phyloP scores from a whole-genome alignment of 352 stramenopile genomes.

The Thalassiosira livingstoniorum region DNA sequence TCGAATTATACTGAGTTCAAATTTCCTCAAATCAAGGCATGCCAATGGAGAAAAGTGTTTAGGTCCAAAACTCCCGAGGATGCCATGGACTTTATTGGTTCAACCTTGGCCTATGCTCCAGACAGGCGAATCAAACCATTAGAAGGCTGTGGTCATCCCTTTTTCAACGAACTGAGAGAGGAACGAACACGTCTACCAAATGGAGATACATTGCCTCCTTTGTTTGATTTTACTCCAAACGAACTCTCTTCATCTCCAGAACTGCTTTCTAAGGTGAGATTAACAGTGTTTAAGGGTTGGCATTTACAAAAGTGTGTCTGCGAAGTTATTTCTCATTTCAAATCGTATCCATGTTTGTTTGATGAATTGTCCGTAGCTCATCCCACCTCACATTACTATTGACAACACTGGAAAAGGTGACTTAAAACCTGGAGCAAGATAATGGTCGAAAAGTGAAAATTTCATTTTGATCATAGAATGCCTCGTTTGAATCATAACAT shows the following conservation, averaged over 20 bases:
- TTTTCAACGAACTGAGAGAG: slow-evolving; percentile 98
- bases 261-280: slow-evolving; percentile 71
- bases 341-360: background rate
- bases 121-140: slow-evolving; percentile 88
- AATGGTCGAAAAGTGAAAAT: too few species aligned
- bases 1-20: slow-evolving; percentile 99
- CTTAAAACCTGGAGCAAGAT: slow-evolving; percentile 30
- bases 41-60: slow-evolving; percentile 98
- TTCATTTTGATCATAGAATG: too few species aligned
- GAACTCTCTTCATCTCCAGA: slow-evolving; percentile 67
- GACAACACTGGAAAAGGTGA: slow-evolving; percentile 22
- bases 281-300: background rate
- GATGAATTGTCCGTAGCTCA: slow-evolving; percentile 11
- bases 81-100: slow-evolving; percentile 96
- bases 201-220: slow-evolving; percentile 73
- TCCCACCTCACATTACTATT: slow-evolving; percentile 34
- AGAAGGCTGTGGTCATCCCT: slow-evolving; percentile 91
- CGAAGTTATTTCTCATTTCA: background rate
- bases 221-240: slow-evolving; percentile 94
- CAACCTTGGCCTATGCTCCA: slow-evolving; percentile 98
- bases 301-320: background rate
- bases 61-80: slow-evolving; percentile 93
- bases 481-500: too few species aligned
- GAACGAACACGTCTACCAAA: slow-evolving; percentile 86
- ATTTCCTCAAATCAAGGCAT: slow-evolving; percentile 99